A percentile compares a stretch with the other conserved stretches of the same genome.
phyloP scores from a whole-genome alignment of 805 yeast genomes.

The Kodamaea laetipori region DNA sequence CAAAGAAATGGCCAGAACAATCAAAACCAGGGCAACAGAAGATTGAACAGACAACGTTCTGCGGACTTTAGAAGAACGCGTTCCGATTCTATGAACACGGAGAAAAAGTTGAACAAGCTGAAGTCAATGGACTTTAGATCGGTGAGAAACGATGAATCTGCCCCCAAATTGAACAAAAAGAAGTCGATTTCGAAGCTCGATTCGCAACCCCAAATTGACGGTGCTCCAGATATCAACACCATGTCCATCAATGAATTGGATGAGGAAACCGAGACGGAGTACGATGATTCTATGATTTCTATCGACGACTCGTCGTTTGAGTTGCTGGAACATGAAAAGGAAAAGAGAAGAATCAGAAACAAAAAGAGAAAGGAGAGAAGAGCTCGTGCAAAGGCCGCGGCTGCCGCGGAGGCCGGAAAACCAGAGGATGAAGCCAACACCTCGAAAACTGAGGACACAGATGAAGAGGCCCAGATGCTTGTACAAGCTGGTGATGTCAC shows the following conservation, averaged over 20 bases:
- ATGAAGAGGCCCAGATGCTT: background rate
- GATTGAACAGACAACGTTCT: conserved; percentile 13
- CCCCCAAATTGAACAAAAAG: conserved; percentile 10
- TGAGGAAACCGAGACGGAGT: conserved; percentile 15
- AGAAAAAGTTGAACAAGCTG: conserved; percentile 15
- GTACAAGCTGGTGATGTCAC: conserved; percentile 11
- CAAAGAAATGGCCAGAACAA: background rate
- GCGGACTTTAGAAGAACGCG: conserved; percentile 14
- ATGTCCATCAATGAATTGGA: conserved; percentile 11
- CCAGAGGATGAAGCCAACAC: conserved; percentile 8
- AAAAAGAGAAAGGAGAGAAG: conserved; percentile 22
- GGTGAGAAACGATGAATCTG: conserved; percentile 3
- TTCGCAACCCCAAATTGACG: conserved; percentile 5
- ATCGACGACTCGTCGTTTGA: conserved; percentile 11
- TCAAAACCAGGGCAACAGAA: conserved; percentile 15
- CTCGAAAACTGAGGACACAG: conserved; percentile 3
- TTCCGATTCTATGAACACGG: conserved; percentile 12
- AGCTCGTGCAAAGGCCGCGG: conserved; percentile 11
- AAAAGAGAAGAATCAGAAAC: conserved; percentile 19
- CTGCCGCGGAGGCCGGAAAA: conserved; percentile 6
- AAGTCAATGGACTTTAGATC: conserved; percentile 16
- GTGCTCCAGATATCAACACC: conserved; percentile 3
- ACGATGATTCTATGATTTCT: conserved; percentile 16
- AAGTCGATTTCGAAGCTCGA: conserved; percentile 9
- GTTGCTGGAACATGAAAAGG: conserved; percentile 16